phyloP scores from a whole-genome alignment of 768 basidiomycete species.

The Tylopilus balloui region DNA sequence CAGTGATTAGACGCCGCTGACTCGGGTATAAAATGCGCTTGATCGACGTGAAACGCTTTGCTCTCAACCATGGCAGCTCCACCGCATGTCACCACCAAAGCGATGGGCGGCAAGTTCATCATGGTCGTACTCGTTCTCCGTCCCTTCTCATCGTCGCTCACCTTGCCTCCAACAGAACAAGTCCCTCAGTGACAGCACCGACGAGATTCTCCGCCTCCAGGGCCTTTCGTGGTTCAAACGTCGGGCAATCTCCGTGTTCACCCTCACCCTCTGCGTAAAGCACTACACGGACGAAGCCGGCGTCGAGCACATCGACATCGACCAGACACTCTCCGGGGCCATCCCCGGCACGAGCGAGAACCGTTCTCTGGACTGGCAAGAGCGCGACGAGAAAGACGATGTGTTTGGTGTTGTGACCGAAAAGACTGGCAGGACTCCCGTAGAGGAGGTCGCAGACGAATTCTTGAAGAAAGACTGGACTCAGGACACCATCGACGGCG shows the following conservation, averaged over 20 bases:
- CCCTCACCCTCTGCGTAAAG: conserved; percentile 56
- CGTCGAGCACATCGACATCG: conserved; percentile 63
- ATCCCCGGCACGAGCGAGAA: conserved; percentile 54
- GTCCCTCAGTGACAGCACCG: conserved; percentile 53
- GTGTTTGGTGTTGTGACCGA: conserved; percentile 58
- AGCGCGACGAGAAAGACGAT: conserved; percentile 49
- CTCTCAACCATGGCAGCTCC: conserved; percentile 57
- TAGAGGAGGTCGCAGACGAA: conserved; percentile 43
- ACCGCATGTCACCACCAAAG: conserved; percentile 49
- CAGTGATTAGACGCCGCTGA: background rate
- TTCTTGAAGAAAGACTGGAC: conserved; percentile 41
- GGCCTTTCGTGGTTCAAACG: conserved; percentile 72
- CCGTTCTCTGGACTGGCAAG: conserved; percentile 53
- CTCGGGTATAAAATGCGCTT: conserved; percentile 6
- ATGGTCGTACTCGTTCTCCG: conserved; percentile 43
- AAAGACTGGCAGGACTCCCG: conserved; percentile 48
- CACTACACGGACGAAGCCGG: conserved; percentile 59
- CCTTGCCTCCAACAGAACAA: conserved; percentile 51
- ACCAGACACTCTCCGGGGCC: conserved; percentile 61
- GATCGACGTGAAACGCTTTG: background rate
- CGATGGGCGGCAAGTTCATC: conserved; percentile 57
- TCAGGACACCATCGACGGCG: conserved; percentile 36
- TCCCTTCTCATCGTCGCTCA: conserved; percentile 2
- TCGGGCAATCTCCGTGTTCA: conserved; percentile 52
- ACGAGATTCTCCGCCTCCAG: conserved; percentile 63